Percentiles rank a stretch among this genome's conserved stretches.
Conservation (phyloP, 148 eudicot genomes). For the Tetragonia tetragonoides region DNA sequence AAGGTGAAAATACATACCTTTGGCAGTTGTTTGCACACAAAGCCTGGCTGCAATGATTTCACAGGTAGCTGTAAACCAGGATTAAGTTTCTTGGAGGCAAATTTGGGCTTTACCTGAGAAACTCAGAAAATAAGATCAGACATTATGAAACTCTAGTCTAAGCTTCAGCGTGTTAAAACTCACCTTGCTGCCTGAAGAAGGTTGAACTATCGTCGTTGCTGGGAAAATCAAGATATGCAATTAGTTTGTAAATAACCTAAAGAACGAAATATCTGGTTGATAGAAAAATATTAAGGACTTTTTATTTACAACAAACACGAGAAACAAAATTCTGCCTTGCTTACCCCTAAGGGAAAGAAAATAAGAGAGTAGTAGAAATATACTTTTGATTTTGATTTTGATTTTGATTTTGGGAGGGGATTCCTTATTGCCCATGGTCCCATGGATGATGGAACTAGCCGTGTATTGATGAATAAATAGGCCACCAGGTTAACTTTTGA, state of each 20-base stretch:
- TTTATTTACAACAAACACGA: neutral
- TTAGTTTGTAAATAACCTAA: conserved; percentile 12
- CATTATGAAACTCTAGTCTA: conserved; percentile 7
- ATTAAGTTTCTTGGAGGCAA: conserved; percentile 40
- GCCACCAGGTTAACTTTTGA: neutral
- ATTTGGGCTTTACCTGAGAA: conserved; percentile 46
- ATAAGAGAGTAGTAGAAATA: neutral
- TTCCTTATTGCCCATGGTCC: neutral
- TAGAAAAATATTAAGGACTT: neutral
- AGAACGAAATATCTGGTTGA: neutral
- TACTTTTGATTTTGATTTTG: neutral
- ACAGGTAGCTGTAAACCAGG: conserved; percentile 36
- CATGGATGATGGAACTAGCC: neutral
- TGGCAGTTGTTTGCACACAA: conserved; percentile 38
- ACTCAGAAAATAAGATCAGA: conserved; percentile 14
- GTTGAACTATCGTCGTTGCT: conserved; percentile 45
- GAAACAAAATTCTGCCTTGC: neutral
- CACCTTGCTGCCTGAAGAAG: conserved; percentile 43
- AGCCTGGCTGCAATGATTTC: conserved; percentile 38
- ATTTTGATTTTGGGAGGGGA: neutral
- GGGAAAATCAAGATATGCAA: conserved; percentile 24
- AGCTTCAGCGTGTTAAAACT: conserved; percentile 15
- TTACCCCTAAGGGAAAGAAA: neutral
- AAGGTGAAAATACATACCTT: conserved; percentile 39
- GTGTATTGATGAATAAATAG: neutral